Percentiles rank a stretch among this genome's conserved stretches.
Evolutionary conservation across 2,329 filamentous ascomycete species (phyloP).

Genomic region (Arthrobotrys megalospora): DNA sequence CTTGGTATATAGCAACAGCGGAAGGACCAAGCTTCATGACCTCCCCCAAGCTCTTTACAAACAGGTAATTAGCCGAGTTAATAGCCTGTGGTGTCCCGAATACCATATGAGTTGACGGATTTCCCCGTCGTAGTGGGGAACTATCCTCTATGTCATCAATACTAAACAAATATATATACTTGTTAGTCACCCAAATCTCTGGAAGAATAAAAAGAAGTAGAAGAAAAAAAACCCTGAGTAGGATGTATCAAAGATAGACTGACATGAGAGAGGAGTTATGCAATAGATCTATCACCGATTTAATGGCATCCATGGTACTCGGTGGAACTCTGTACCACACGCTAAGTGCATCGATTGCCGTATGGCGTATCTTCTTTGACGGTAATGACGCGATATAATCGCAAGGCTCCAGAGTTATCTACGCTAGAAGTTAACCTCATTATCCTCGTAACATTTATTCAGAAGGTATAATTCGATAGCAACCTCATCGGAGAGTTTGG

Average conservation of each 20-base stretch:
- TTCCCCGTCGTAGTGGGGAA: constrained; percentile 6
- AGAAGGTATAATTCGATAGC: too few species aligned
- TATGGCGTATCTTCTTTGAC: constrained; percentile 21
- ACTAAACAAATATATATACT: not conserved
- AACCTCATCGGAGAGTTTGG: not conserved
- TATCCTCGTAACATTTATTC: not conserved
- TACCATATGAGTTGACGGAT: constrained; percentile 2
- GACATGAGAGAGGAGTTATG: constrained; percentile 33
- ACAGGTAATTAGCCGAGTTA: constrained; percentile 36
- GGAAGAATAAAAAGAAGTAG: too few species aligned
- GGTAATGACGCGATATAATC: constrained; percentile 31
- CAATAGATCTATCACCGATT: constrained; percentile 16
- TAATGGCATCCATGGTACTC: constrained; percentile 19
- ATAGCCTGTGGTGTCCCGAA: constrained; percentile 33
- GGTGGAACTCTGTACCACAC: constrained; percentile 28
- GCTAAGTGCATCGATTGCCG: constrained; percentile 20
- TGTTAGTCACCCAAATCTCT: not conserved
- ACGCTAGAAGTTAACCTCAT: not conserved
- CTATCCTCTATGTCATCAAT: constrained; percentile 28
- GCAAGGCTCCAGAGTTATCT: constrained; percentile 16
- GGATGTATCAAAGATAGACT: too few species aligned
- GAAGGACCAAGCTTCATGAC: constrained; percentile 31
- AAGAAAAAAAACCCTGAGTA: too few species aligned
- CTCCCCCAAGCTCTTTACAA: constrained; percentile 31
- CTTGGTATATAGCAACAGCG: constrained; percentile 25